Percentiles rank a stretch among this genome's conserved stretches.
These are phyloP conservation scores for Tetramitus jugosus DNA, from an alignment of 208 protist genomes.

Conservation along the genomic window DNA sequence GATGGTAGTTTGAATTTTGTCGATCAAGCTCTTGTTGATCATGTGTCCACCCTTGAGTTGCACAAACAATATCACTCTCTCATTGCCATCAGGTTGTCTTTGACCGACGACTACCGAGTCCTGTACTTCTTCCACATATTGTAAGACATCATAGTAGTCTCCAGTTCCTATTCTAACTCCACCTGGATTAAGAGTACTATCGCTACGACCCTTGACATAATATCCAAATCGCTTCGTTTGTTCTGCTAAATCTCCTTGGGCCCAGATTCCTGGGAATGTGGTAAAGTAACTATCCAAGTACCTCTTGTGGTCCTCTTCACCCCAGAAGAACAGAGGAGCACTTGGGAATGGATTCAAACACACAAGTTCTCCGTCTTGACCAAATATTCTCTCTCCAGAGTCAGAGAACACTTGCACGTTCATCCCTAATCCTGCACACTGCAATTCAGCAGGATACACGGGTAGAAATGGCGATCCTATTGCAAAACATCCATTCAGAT, in stretches of 20 bases:
- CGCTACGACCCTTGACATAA: not conserved
- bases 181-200: not conserved
- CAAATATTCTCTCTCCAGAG: too few relatives aligned
- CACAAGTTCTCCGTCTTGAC: too few relatives aligned
- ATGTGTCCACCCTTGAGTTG: not conserved
- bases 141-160: not conserved
- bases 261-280: not conserved
- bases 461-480: too few relatives aligned
- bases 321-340: too few relatives aligned
- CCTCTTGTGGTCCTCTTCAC: too few relatives aligned
- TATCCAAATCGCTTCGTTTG: not conserved
- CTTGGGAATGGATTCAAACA: too few relatives aligned
- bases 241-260: slow-evolving; percentile 5
- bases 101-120: not conserved
- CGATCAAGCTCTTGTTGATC: not conserved
- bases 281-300: slow-evolving; percentile 4
- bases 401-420: too few relatives aligned
- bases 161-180: not conserved
- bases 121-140: not conserved
- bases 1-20: not conserved
- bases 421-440: too few relatives aligned
- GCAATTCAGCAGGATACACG: too few relatives aligned
- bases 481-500: too few relatives aligned
- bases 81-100: not conserved
- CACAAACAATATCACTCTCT: not conserved